A percentile compares a stretch with the other conserved stretches of the same genome.
phyloP scores from a whole-genome alignment of 2,329 filamentous ascomycete genomes.

The Tetracladium maxilliforme region DNA sequence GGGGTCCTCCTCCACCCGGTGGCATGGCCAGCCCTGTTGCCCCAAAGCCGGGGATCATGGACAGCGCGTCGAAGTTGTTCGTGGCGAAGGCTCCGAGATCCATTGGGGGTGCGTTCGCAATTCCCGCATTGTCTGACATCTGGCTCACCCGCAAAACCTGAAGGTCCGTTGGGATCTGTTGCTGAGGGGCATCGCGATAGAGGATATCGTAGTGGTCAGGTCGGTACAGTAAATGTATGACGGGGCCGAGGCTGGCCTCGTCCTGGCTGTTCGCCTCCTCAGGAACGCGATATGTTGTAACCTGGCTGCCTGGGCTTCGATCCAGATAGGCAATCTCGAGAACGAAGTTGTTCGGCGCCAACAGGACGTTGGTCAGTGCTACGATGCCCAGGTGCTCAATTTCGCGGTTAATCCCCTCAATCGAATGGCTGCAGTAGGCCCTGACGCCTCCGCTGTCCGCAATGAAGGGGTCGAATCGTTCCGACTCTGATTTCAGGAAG shows the following conservation, averaged over 20 bases:
- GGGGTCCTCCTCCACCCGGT: too few relatives aligned
- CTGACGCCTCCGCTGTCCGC: constrained; percentile 40
- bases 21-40: too few relatives aligned
- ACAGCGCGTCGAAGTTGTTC: neutral
- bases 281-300: constrained; percentile 52
- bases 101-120: too few relatives aligned
- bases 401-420: constrained; percentile 66
- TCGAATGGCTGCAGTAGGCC: constrained; percentile 52
- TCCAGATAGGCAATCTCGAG: constrained; percentile 89
- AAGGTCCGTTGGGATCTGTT: too few relatives aligned
- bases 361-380: constrained; percentile 61
- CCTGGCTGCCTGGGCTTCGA: constrained; percentile 61
- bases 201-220: constrained; percentile 90
- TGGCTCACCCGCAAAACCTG: too few relatives aligned
- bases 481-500: constrained; percentile 64
- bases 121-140: too few relatives aligned
- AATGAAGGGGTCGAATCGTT: constrained; percentile 60
- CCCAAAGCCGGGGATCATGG: too few relatives aligned
- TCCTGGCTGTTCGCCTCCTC: too few relatives aligned
- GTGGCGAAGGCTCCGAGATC: too few relatives aligned
- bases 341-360: constrained; percentile 64
- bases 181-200: constrained; percentile 49
- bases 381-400: constrained; percentile 84
- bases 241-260: constrained; percentile 25
- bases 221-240: constrained; percentile 46